Percentiles rank a stretch among this genome's conserved stretches.
Conservation (phyloP, 2,329 filamentous ascomycete species). For the Rhytidhysteron rufulum region DNA sequence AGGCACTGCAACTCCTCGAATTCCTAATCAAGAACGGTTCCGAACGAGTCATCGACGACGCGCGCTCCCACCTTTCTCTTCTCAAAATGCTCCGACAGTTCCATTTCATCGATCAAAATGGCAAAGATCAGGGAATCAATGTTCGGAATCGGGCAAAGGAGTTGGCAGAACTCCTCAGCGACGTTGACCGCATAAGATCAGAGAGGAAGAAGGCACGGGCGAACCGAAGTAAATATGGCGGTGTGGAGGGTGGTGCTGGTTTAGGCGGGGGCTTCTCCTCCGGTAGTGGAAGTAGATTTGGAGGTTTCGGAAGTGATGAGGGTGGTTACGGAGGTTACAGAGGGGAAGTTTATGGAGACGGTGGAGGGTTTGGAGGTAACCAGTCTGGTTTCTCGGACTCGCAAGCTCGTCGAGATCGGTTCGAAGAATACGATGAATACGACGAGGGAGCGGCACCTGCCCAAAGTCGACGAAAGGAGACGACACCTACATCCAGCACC, state of each 20-base stretch:
- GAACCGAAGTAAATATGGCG: slow-evolving; percentile 92
- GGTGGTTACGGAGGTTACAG: slow-evolving; percentile 74
- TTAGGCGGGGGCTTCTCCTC: slow-evolving; percentile 56
- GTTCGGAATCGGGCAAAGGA: slow-evolving; percentile 96
- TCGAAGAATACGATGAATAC: slow-evolving; percentile 96
- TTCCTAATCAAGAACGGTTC: slow-evolving; percentile 98
- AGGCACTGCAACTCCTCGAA: slow-evolving; percentile 86
- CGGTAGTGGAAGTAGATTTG: slow-evolving; percentile 61
- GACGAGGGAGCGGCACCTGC: slow-evolving; percentile 66
- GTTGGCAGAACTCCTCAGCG: slow-evolving; percentile 84
- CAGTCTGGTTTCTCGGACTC: slow-evolving; percentile 62
- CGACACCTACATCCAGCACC: slow-evolving; percentile 26
- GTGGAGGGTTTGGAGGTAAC: slow-evolving; percentile 85
- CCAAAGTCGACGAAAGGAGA: slow-evolving; percentile 51
- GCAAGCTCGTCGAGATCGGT: slow-evolving; percentile 65
- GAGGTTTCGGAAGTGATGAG: slow-evolving; percentile 58
- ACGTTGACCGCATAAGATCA: slow-evolving; percentile 77
- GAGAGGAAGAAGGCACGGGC: slow-evolving; percentile 82
- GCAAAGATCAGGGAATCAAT: slow-evolving; percentile 97
- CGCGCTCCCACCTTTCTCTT: slow-evolving; percentile 87
- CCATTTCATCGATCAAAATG: slow-evolving; percentile 92
- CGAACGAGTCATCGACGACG: slow-evolving; percentile 95
- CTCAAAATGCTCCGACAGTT: slow-evolving; percentile 99
- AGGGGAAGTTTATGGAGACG: slow-evolving; percentile 85
- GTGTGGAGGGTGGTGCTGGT: slow-evolving; percentile 77